A percentile compares a stretch with the other conserved stretches of the same genome.
Evolutionary conservation across 192 early-diverging fungal species (phyloP).

Genomic region (Coemansia sp.): DNA sequence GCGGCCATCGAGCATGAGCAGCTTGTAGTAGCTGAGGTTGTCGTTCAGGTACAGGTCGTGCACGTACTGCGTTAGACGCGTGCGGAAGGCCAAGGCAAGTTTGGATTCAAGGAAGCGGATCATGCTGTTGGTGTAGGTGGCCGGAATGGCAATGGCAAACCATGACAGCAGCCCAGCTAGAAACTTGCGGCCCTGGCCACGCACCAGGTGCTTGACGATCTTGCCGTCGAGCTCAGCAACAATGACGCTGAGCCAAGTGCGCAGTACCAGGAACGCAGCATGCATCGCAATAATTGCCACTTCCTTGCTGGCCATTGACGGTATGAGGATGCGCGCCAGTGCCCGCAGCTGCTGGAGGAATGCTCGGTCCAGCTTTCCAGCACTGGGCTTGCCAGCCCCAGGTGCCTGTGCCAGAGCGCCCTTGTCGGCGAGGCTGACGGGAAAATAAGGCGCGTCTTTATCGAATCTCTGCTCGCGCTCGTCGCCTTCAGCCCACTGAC

Average conservation of each 20-base stretch:
- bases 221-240: conserved; percentile 92
- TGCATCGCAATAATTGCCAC: conserved; percentile 80
- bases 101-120: conserved; percentile 61
- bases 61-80: conserved; percentile 86
- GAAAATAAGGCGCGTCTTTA: conserved; percentile 43
- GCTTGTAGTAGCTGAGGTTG: conserved; percentile 92
- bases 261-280: conserved; percentile 82
- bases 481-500: conserved; percentile 44
- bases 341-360: conserved; percentile 66
- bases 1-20: conserved; percentile 87
- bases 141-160: conserved; percentile 94
- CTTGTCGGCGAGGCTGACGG: conserved; percentile 19
- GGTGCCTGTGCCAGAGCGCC: not conserved
- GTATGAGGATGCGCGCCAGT: conserved; percentile 83
- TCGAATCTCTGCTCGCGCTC: conserved; percentile 56
- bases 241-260: conserved; percentile 91
- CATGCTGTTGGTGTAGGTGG: conserved; percentile 98
- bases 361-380: conserved; percentile 41
- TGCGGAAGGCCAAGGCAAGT: conserved; percentile 81
- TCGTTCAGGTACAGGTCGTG: conserved; percentile 87
- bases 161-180: conserved; percentile 79
- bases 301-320: conserved; percentile 79
- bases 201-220: conserved; percentile 93
- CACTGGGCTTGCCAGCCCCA: not conserved
- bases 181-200: conserved; percentile 80